phyloP scores from a whole-genome alignment of 768 basidiomycete genomes.

The Vishniacozyma victoriae region DNA sequence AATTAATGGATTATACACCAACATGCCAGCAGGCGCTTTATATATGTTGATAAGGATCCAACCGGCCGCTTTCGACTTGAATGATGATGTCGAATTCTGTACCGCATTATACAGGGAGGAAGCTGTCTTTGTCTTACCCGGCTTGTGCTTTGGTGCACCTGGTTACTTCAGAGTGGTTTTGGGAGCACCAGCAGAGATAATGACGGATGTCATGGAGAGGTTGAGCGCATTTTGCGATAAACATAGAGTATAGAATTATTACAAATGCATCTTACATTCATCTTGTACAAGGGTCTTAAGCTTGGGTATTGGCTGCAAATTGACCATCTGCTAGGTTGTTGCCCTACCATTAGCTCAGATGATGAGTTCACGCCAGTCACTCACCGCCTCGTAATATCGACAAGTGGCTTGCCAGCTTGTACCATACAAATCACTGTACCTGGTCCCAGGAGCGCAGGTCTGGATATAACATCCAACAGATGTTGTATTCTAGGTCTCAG shows the following conservation, averaged over 20 bases:
- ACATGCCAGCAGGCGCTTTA: constrained; percentile 33
- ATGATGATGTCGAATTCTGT: constrained; percentile 42
- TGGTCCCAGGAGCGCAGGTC: neutral
- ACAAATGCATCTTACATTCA: no score
- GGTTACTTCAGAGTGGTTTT: constrained; percentile 41
- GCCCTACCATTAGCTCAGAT: no score
- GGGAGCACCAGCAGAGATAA: constrained; percentile 31
- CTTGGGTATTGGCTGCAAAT: no score
- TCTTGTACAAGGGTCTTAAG: no score
- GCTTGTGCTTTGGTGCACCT: constrained; percentile 35
- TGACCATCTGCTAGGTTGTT: no score
- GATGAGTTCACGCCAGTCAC: no score
- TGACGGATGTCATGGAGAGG: constrained; percentile 37
- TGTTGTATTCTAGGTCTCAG: neutral
- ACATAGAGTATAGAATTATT: neutral
- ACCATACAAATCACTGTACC: no score
- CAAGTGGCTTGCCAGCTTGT: no score
- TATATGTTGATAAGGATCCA: constrained; percentile 41
- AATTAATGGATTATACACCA: constrained; percentile 32
- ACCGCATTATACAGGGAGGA: constrained; percentile 39
- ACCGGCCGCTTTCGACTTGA: constrained; percentile 20
- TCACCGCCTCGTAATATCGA: no score
- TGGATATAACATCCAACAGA: constrained; percentile 12
- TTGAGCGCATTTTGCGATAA: constrained; percentile 29
- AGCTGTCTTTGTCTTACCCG: constrained; percentile 41